Evolutionary conservation across 2,329 filamentous ascomycete genomes (phyloP), one percentile per base, ranked within the genome.

Genomic region (Dactylella cylindrospora): DNA sequence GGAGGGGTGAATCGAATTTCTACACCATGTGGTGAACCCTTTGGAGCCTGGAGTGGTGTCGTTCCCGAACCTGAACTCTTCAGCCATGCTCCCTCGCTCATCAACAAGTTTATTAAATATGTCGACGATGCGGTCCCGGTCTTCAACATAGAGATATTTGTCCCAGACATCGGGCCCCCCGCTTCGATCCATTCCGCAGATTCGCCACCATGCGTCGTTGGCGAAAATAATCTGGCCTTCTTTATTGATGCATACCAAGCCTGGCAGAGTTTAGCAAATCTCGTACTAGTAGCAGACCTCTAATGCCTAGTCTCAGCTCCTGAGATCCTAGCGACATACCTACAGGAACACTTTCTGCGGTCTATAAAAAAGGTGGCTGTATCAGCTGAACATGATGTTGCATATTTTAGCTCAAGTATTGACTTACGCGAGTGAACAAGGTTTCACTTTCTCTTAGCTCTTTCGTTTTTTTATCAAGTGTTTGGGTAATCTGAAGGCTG

Each of bases 321-420:
- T n/a, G n/a, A n/a, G n/a, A n/a, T n/a, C n/a, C n/a, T n/a, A n/a
- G n/a, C n/a, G n/a, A 19, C 53, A 3, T 50, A 60, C 88, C 88
- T 1, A 90, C 87, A 0, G 88, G 88, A 0, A 86, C 85, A 66
- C 89, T 88, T 70, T 90, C 87, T 3, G 88, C 86, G 85, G 91
- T 90, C 43, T 86, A 78, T n/a, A 0, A 10, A 5, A n/a, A n/a
- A n/a, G n/a, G n/a, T n/a, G n/a, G n/a, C n/a, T n/a, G n/a, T n/a
- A n/a, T n/a, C n/a, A n/a, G n/a, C 13, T 26, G 19, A 25, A 33
- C 15, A 28, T 32, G 20, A 31, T 39, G 3, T 33, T 47, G 3
- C 17, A 26, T 3, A 15, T 15, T 2, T 1, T 13, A 31, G 17
- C 3, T n/a, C 4, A 3, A 39, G n/a, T 15, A 15, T 15, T 13